Evolutionary conservation across 2,329 filamentous ascomycete species (phyloP), one percentile per base, ranked within the genome.

Genomic region (Diaporthe aspalathi): DNA sequence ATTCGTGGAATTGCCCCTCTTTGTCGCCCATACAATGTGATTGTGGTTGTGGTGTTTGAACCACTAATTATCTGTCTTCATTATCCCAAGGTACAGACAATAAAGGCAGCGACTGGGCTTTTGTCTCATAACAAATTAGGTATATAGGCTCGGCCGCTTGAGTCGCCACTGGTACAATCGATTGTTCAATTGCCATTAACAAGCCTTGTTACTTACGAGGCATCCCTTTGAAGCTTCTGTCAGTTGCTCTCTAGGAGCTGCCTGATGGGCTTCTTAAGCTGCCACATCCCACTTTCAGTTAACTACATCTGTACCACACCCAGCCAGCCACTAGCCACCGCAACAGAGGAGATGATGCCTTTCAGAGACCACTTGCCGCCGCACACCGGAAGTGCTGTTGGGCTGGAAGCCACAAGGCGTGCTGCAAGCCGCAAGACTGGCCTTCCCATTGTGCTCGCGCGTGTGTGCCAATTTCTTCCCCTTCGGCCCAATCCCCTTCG

Each of bases 391-490:
- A 63, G 27, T 29, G n/a, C 29, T 20, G 14, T 38, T 38, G 60
- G n/a, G 35, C 40, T 24, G 27, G 38, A 43, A 45, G 24, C 38
- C 14, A 62, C 27, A 7, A 35, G 57, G 35, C 22, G n/a, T 35
- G 45, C 56, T 22, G 40, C 50, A 11, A 54, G 29, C 20, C 35
- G 38, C 12, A 67, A 35, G 12, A 68, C 22, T 29, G 29, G 29
- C 35, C 14, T 71, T 12, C 66, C 70, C 7, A 62, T 57, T 4
- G 66, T 60, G 17, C 16, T 69, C 20, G 70, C 56, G 38, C 67
- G 56, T 14, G 27, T 69, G 8, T 65, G 57, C 20, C 43, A 29
- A n/a, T 38, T 40, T 43, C 17, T 43, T 22, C 45, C 24, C 22
- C 52, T 35, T 3, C 66, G 40, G 22, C 66, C 38, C 4, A 63